These are phyloP conservation scores for Rubia balearica DNA, from an alignment of 305 asterid genomes.

Conservation along the genomic window DNA sequence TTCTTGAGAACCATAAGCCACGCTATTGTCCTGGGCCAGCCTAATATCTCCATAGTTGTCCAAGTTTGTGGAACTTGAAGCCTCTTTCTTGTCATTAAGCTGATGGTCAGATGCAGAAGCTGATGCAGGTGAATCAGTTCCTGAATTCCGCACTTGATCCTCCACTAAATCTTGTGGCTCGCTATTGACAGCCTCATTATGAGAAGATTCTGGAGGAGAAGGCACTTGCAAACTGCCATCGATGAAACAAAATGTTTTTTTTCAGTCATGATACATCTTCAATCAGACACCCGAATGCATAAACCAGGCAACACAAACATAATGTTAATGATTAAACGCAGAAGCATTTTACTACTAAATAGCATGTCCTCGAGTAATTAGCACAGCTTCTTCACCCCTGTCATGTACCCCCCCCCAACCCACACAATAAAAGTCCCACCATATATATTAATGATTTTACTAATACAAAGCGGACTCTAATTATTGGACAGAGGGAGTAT, in stretches of 20 bases:
- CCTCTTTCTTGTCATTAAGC: slow-evolving; percentile 42
- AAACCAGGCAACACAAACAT: not conserved
- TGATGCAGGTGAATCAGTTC: slow-evolving; percentile 65
- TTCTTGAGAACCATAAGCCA: slow-evolving; percentile 51
- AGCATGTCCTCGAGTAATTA: not conserved
- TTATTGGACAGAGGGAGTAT: no score
- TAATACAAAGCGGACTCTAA: no score
- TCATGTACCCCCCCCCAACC: no score
- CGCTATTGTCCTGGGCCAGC: slow-evolving; percentile 49
- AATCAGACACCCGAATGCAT: not conserved
- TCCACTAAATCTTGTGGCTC: slow-evolving; percentile 45
- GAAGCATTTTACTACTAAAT: not conserved
- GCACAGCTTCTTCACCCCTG: not conserved
- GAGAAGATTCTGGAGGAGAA: slow-evolving; percentile 50
- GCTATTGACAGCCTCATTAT: slow-evolving; percentile 44
- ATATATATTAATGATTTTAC: no score
- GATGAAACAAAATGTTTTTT: slow-evolving; percentile 13
- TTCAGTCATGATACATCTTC: slow-evolving; percentile 11
- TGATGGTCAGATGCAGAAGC: slow-evolving; percentile 44
- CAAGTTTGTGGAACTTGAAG: slow-evolving; percentile 45
- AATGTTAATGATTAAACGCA: not conserved
- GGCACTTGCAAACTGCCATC: slow-evolving; percentile 49
- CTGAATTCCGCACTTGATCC: slow-evolving; percentile 49
- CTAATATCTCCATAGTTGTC: slow-evolving; percentile 61
- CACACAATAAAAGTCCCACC: no score